Percentiles rank a stretch among this genome's conserved stretches.
These are phyloP conservation scores for Aspergillus cavernicola DNA, from an alignment of 495 filamentous ascomycete species.

Conservation along the genomic window DNA sequence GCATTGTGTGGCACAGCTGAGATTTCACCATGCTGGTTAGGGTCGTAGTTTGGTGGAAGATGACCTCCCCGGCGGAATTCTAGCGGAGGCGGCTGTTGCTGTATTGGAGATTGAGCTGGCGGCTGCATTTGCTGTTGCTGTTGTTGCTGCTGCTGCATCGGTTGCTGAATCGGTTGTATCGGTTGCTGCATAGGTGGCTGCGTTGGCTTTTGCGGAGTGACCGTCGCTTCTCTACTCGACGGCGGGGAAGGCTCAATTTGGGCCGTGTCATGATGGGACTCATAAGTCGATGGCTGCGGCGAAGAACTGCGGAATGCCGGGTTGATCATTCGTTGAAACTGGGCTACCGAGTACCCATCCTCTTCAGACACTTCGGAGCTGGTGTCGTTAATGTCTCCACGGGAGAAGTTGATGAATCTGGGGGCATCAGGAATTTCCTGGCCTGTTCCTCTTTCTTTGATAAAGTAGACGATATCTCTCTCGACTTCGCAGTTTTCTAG, in stretches of 20 bases:
- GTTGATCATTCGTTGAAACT: constrained; percentile 93
- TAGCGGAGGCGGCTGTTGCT: constrained; percentile 47
- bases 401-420: constrained; percentile 97
- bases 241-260: constrained; percentile 51
- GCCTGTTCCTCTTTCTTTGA: constrained; percentile 84
- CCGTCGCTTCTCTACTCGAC: constrained; percentile 48
- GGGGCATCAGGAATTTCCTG: constrained; percentile 97
- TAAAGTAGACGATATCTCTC: constrained; percentile 89
- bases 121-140: constrained; percentile 23
- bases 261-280: constrained; percentile 82
- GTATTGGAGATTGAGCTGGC: constrained; percentile 13
- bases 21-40: constrained; percentile 61
- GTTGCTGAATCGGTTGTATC: constrained; percentile 5
- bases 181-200: constrained; percentile 11
- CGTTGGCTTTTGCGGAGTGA: constrained; percentile 51
- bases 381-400: constrained; percentile 79
- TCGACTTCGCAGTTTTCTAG: constrained; percentile 95
- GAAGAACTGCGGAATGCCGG: constrained; percentile 92
- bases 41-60: constrained; percentile 46
- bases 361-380: constrained; percentile 81
- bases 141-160: constrained; percentile 8
- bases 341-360: constrained; percentile 85
- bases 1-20: constrained; percentile 81
- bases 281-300: constrained; percentile 78
- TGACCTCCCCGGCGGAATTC: constrained; percentile 50